Evolutionary conservation across 192 early-diverging fungal species (phyloP).

Genomic region (Coemansia nantahalensis): DNA sequence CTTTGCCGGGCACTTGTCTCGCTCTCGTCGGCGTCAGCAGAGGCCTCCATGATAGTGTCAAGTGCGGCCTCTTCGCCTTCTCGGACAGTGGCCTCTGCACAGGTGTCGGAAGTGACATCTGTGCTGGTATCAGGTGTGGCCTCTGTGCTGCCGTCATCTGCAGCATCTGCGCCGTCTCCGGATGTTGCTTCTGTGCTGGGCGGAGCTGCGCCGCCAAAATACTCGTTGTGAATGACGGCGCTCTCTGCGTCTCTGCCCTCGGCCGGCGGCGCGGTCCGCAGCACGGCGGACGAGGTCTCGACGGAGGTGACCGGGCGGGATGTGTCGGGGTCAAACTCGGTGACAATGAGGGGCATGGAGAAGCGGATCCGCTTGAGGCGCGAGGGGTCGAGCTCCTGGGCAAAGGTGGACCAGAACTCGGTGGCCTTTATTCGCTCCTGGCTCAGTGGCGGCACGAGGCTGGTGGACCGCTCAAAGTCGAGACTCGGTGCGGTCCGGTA

Average conservation of each 20-base stretch:
- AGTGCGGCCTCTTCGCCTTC: too few species aligned
- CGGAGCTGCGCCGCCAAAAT: not conserved
- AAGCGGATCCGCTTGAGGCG: slow-evolving; percentile 51
- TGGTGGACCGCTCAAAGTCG: slow-evolving; percentile 49
- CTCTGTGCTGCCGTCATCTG: too few species aligned
- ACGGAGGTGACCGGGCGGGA: slow-evolving; percentile 21
- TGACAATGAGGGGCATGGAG: slow-evolving; percentile 55
- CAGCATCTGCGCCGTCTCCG: too few species aligned
- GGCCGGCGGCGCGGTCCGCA: slow-evolving; percentile 1
- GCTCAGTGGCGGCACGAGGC: slow-evolving; percentile 45
- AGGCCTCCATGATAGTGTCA: too few species aligned
- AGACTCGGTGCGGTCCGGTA: slow-evolving; percentile 45
- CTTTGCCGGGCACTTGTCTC: too few species aligned
- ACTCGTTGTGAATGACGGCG: not conserved
- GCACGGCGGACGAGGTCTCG: slow-evolving; percentile 9
- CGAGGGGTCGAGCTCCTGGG: slow-evolving; percentile 45
- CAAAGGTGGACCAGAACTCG: slow-evolving; percentile 54
- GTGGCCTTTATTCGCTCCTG: slow-evolving; percentile 52
- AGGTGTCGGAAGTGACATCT: too few species aligned
- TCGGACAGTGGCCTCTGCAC: too few species aligned
- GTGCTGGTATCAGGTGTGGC: too few species aligned
- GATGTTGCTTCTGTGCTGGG: too few species aligned
- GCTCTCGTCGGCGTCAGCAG: not conserved
- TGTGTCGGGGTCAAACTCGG: slow-evolving; percentile 47
- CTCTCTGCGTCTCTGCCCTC: not conserved